Evolutionary conservation across 495 filamentous ascomycete genomes (phyloP).

Genomic region (Penicillium riverlandense): DNA sequence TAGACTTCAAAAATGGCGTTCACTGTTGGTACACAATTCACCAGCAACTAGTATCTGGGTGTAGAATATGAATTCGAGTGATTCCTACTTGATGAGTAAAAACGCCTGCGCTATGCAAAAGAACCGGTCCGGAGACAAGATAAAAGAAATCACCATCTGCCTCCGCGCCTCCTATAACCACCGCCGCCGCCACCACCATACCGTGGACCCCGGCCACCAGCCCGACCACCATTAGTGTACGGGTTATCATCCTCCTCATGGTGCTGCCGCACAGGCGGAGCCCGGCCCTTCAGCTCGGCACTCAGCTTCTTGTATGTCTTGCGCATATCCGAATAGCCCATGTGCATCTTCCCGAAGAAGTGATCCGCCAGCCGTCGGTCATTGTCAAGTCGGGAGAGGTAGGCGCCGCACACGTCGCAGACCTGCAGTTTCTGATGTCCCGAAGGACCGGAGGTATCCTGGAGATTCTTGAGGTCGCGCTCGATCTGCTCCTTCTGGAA

Average conservation of each 20-base stretch:
- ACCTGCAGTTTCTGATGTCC: conserved; percentile 98
- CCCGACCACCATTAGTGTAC: conserved; percentile 37
- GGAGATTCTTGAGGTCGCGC: conserved; percentile 82
- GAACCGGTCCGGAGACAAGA: conserved; percentile 11
- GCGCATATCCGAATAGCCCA: conserved; percentile 96
- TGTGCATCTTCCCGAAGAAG: conserved; percentile 99
- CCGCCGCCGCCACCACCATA: conserved; percentile 30
- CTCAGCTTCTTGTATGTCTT: conserved; percentile 80
- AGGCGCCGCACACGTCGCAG: conserved; percentile 96
- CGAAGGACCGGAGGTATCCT: conserved; percentile 82
- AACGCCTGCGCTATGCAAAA: conserved; percentile 47
- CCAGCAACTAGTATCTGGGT: no score
- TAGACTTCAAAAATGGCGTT: background rate
- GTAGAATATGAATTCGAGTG: no score
- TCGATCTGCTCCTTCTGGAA: conserved; percentile 78
- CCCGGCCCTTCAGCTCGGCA: conserved; percentile 73
- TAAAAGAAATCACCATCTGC: conserved; percentile 27
- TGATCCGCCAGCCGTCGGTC: conserved; percentile 91
- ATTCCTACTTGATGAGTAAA: background rate
- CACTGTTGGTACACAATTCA: no score
- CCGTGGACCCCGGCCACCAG: conserved; percentile 47
- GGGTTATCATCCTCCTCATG: conserved; percentile 46
- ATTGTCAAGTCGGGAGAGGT: conserved; percentile 85
- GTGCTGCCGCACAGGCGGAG: conserved; percentile 47
- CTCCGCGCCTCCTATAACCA: conserved; percentile 35